These are phyloP conservation scores for Irineochytrium annulatum DNA, from an alignment of 192 early-diverging fungal genomes.

Conservation along the genomic window DNA sequence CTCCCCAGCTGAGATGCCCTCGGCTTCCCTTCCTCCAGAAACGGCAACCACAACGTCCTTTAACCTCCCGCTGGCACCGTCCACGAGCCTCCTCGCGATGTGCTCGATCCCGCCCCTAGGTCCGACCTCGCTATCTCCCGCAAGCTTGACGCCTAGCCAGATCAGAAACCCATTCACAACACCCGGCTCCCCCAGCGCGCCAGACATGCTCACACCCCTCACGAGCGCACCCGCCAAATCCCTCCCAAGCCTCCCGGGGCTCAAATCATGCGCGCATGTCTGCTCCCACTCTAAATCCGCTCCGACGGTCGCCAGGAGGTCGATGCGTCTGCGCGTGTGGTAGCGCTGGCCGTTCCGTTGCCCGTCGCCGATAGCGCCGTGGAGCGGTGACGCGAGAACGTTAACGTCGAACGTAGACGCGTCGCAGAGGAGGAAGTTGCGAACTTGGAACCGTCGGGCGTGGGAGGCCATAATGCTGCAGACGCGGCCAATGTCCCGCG, in stretches of 20 bases:
- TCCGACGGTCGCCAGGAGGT: conserved; percentile 23
- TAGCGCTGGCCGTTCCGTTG: no score
- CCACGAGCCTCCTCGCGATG: not conserved
- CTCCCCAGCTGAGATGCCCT: not conserved
- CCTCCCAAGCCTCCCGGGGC: conserved; percentile 20
- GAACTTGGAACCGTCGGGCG: conserved; percentile 39
- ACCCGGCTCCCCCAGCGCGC: not conserved
- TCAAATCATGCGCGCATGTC: conserved; percentile 41
- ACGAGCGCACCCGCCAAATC: conserved; percentile 25
- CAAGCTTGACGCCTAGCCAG: conserved; percentile 13
- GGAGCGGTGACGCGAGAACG: conserved; percentile 9
- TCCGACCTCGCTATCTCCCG: no score
- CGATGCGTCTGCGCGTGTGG: no score
- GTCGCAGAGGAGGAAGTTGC: conserved; percentile 47
- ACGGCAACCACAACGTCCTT: not conserved
- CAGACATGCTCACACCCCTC: not conserved
- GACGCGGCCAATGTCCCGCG: not conserved
- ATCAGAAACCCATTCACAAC: conserved; percentile 25
- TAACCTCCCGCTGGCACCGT: not conserved
- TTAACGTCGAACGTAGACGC: conserved; percentile 35
- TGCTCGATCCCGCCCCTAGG: not conserved
- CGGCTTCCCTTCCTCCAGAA: not conserved
- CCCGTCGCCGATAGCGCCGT: not conserved
- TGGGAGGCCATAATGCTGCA: conserved; percentile 17
- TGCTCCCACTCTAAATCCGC: conserved; percentile 39